Percentiles rank a stretch among this genome's conserved stretches.
These are phyloP conservation scores for Eucalyptus regnans DNA, from an alignment of 345 rosid genomes.

Conservation along the genomic window DNA sequence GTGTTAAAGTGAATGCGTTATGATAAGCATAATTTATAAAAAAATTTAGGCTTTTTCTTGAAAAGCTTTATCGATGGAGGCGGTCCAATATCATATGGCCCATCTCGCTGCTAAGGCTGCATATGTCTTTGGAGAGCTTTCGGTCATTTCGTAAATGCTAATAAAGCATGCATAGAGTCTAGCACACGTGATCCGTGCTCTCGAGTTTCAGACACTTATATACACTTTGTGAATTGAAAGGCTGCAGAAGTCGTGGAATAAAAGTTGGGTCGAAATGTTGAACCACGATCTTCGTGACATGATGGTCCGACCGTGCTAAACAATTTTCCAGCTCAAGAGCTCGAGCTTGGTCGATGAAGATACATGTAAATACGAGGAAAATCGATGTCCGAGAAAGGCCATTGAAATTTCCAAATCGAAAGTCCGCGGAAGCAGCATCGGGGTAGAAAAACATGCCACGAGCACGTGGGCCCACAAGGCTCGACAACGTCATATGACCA, in stretches of 20 bases:
- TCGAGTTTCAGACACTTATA: accelerated
- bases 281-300: background rate
- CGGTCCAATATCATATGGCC: background rate
- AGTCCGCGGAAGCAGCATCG: background rate
- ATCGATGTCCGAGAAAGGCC: background rate
- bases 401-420: background rate
- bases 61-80: background rate
- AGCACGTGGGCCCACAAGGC: background rate
- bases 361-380: background rate
- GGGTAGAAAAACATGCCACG: background rate
- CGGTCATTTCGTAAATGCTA: background rate
- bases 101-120: background rate
- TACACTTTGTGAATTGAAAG: background rate
- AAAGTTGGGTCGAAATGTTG: background rate
- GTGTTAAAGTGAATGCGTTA: no score
- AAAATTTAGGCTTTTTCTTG: no score
- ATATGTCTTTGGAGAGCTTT: background rate
- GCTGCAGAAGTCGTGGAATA: no score
- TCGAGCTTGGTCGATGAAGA: background rate
- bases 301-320: background rate
- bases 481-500: background rate
- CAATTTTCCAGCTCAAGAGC: background rate
- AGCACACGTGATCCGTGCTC: background rate
- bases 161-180: background rate
- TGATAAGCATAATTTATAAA: no score